These are phyloP conservation scores for Globisporangium sylvaticum DNA, from an alignment of 352 stramenopile genomes.

Conservation along the genomic window DNA sequence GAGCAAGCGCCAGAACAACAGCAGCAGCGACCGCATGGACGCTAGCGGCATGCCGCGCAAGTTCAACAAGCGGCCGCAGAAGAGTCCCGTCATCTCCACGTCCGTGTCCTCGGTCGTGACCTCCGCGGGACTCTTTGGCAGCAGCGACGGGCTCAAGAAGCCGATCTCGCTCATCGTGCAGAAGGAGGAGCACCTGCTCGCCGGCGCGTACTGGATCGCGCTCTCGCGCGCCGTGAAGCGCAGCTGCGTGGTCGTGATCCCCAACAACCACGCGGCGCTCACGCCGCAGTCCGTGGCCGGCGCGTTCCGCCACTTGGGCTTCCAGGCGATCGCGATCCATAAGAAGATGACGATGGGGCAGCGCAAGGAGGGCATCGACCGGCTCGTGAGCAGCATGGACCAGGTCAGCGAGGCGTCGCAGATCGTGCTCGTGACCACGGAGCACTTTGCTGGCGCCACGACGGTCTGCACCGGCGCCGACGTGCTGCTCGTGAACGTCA, in stretches of 20 bases:
- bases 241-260: slow-evolving; percentile 46
- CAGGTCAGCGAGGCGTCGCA: slow-evolving; percentile 13
- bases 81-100: slow-evolving; percentile 7
- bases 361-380: slow-evolving; percentile 48
- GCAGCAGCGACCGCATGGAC: not conserved
- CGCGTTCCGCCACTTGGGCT: slow-evolving; percentile 51
- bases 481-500: slow-evolving; percentile 30
- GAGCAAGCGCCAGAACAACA: slow-evolving; percentile 1
- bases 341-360: slow-evolving; percentile 61
- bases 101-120: slow-evolving; percentile 13
- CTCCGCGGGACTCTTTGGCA: slow-evolving; percentile 6
- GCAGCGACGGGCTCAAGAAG: slow-evolving; percentile 9
- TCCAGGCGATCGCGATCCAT: slow-evolving; percentile 62
- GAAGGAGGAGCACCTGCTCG: slow-evolving; percentile 34
- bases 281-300: slow-evolving; percentile 34
- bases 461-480: slow-evolving; percentile 27
- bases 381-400: slow-evolving; percentile 19
- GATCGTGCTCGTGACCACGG: slow-evolving; percentile 54
- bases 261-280: slow-evolving; percentile 27
- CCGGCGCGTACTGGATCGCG: slow-evolving; percentile 56
- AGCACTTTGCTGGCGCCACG: slow-evolving; percentile 41
- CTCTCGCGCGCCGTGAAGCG: slow-evolving; percentile 35
- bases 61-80: slow-evolving; percentile 7
- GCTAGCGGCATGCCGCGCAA: not conserved
- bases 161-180: slow-evolving; percentile 27